Evolutionary conservation across 1,284 basidiomycete species (phyloP).

Genomic region (Agaricales sp.): DNA sequence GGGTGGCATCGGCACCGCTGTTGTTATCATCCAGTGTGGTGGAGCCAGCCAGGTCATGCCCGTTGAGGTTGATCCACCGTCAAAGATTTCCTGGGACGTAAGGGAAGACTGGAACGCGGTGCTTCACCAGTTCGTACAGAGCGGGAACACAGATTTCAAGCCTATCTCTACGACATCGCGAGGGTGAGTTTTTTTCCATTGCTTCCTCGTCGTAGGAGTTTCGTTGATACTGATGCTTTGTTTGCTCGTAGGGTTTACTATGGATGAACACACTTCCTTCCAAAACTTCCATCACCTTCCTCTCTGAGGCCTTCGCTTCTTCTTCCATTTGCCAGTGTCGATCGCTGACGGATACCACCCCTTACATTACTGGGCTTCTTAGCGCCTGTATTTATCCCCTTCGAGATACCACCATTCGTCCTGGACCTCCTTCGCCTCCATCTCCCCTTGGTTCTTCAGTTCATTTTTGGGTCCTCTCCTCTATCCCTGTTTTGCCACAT

Average conservation of each 20-base stretch:
- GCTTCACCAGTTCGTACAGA: conserved; percentile 56
- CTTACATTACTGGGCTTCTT: not conserved
- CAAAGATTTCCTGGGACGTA: conserved; percentile 61
- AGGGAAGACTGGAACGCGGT: conserved; percentile 63
- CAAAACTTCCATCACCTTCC: not conserved
- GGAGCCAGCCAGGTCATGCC: conserved; percentile 72
- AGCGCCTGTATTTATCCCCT: not conserved
- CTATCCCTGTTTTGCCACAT: not conserved
- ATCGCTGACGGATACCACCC: not conserved
- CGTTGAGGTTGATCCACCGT: conserved; percentile 68
- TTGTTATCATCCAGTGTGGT: conserved; percentile 66
- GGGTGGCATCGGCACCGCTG: conserved; percentile 63
- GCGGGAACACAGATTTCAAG: conserved; percentile 66
- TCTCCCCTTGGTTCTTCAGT: no score
- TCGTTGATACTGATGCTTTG: not conserved
- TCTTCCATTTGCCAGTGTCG: not conserved
- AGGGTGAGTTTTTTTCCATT: conserved; percentile 39
- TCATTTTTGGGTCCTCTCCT: not conserved
- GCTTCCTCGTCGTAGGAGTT: not conserved
- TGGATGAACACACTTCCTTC: not conserved
- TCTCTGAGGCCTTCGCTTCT: not conserved
- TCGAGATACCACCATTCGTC: no score
- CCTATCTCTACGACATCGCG: conserved; percentile 63
- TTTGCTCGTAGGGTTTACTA: not conserved
- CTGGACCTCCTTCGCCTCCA: not conserved